These are phyloP conservation scores for Wickerhamomyces sp. DNA, from an alignment of 1,139 yeast genomes.

Conservation along the genomic window DNA sequence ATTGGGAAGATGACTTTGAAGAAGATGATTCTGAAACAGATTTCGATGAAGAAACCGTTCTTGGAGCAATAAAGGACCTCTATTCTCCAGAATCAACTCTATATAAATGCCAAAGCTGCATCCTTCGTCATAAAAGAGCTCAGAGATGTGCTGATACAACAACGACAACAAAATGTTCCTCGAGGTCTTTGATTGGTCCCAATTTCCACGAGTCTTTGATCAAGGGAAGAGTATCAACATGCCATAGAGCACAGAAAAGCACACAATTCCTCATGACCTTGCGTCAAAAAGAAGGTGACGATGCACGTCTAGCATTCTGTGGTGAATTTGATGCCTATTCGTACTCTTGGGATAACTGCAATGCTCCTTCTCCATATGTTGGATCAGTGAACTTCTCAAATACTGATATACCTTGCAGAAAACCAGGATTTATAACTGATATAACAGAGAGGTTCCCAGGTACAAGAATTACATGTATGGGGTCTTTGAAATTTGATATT, in stretches of 20 bases:
- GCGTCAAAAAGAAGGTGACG: background rate
- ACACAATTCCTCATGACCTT: no score
- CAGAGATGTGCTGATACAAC: background rate
- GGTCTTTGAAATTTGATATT: constrained; percentile 37
- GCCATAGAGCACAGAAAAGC: background rate
- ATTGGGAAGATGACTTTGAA: background rate
- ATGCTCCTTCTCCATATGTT: constrained; percentile 31
- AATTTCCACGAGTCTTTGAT: background rate
- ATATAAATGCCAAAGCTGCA: background rate
- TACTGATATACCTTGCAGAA: no score
- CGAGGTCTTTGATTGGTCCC: background rate
- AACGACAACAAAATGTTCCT: background rate
- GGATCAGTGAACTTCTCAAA: constrained; percentile 32
- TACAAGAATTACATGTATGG: constrained; percentile 35
- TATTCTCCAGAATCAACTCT: no score
- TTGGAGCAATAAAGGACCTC: no score
- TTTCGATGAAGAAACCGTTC: background rate
- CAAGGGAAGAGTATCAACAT: background rate
- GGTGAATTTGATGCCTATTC: background rate
- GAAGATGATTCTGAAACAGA: no score
- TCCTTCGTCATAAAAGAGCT: no score
- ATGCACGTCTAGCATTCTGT: no score
- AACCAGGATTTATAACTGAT: constrained; percentile 15
- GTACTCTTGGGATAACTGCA: background rate
- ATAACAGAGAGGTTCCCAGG: constrained; percentile 29